These are phyloP conservation scores for Fragilariopsis cylindrus DNA, from an alignment of 108 stramenopile genomes.

Conservation along the genomic window DNA sequence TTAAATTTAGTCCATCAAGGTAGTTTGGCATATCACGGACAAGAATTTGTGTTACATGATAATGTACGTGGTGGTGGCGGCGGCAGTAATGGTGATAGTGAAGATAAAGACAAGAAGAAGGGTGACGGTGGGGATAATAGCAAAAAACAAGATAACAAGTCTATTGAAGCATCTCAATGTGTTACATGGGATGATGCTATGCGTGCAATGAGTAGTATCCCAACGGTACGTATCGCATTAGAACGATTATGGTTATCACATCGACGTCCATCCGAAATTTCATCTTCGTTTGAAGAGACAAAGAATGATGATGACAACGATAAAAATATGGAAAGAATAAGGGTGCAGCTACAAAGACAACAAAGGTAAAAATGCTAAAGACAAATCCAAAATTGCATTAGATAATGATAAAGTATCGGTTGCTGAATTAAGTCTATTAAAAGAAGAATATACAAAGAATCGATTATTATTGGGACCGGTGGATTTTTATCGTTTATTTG, in stretches of 20 bases:
- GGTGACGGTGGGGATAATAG: slow-evolving; percentile 15
- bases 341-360: neutral
- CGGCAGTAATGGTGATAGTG: slow-evolving; percentile 6
- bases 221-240: slow-evolving; percentile 40
- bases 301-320: slow-evolving; percentile 4
- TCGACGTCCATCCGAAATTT: slow-evolving; percentile 15
- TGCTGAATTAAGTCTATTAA: slow-evolving; percentile 19
- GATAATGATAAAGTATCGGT: slow-evolving; percentile 13
- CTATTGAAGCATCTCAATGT: slow-evolving; percentile 19
- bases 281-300: slow-evolving; percentile 10
- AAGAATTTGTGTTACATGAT: slow-evolving; percentile 44
- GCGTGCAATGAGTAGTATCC: slow-evolving; percentile 61
- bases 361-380: neutral
- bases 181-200: slow-evolving; percentile 78
- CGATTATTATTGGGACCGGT: slow-evolving; percentile 56
- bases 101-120: neutral
- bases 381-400: neutral
- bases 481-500: slow-evolving; percentile 71
- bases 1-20: slow-evolving; percentile 58
- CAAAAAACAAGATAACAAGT: neutral
- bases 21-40: slow-evolving; percentile 42
- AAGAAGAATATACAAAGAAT: slow-evolving; percentile 37
- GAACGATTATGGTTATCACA: slow-evolving; percentile 41
- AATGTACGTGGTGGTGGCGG: slow-evolving; percentile 3
- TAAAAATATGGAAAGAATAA: slow-evolving; percentile 4